These are phyloP conservation scores for Yamadazyma ubonensis DNA, from an alignment of 805 yeast species.

Conservation along the genomic window DNA sequence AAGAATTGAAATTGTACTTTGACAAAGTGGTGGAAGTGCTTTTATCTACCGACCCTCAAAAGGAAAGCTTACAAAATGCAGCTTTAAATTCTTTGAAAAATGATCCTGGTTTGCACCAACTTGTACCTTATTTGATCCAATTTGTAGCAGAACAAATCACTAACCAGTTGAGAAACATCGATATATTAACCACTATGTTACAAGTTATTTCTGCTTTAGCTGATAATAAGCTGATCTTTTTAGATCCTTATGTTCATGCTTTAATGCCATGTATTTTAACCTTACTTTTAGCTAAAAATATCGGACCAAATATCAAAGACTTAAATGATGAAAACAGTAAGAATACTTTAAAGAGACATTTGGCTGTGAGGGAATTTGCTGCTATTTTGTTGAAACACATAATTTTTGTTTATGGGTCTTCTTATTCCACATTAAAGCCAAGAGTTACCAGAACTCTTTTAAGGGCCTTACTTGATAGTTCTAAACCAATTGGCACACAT, in stretches of 20 bases:
- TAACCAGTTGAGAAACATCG: constrained; percentile 72
- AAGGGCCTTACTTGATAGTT: constrained; percentile 84
- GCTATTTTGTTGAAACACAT: constrained; percentile 79
- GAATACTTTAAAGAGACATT: constrained; percentile 32
- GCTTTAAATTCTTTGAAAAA: constrained; percentile 81
- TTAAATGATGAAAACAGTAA: constrained; percentile 28
- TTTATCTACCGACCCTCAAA: constrained; percentile 52
- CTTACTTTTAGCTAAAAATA: constrained; percentile 78
- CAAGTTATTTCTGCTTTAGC: constrained; percentile 84
- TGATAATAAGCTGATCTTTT: constrained; percentile 77
- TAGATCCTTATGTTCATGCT: constrained; percentile 95
- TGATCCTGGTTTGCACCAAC: constrained; percentile 95
- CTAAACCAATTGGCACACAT: constrained; percentile 83
- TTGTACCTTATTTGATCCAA: constrained; percentile 94
- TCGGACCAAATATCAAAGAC: constrained; percentile 56
- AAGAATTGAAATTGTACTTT: constrained; percentile 89
- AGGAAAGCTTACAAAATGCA: constrained; percentile 63
- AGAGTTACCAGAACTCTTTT: constrained; percentile 90
- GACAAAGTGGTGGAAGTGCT: constrained; percentile 85
- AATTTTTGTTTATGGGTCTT: constrained; percentile 74
- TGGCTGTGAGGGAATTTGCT: constrained; percentile 83
- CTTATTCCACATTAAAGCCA: constrained; percentile 87
- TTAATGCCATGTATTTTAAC: constrained; percentile 96
- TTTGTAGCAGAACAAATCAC: constrained; percentile 95
- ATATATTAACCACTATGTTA: constrained; percentile 75